These are phyloP conservation scores for Aspergillus bombycis DNA, from an alignment of 2,329 filamentous ascomycete genomes.

Conservation along the genomic window DNA sequence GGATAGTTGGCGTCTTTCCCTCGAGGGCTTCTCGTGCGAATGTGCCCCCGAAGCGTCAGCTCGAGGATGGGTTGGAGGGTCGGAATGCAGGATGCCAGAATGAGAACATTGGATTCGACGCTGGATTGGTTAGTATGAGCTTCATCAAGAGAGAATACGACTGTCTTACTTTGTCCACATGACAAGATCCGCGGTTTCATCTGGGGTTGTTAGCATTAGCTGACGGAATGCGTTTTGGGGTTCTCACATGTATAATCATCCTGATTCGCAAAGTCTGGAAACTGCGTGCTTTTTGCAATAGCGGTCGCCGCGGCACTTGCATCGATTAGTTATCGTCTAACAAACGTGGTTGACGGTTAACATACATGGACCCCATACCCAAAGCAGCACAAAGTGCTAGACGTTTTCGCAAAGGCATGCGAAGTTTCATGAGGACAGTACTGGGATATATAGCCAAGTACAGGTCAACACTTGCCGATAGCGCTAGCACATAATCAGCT, in stretches of 20 bases:
- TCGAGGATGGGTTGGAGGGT: slow-evolving; percentile 38
- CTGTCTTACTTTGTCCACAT: slow-evolving; percentile 50
- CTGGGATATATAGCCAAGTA: slow-evolving; percentile 38
- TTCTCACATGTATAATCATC: slow-evolving; percentile 34
- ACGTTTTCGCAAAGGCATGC: slow-evolving; percentile 36
- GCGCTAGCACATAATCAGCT: slow-evolving; percentile 17
- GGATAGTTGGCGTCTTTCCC: slow-evolving; percentile 15
- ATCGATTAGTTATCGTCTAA: neutral
- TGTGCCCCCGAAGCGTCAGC: slow-evolving; percentile 23
- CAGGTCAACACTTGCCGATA: slow-evolving; percentile 37
- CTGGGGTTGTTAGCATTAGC: slow-evolving; percentile 16
- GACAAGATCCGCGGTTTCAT: slow-evolving; percentile 47
- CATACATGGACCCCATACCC: slow-evolving; percentile 37
- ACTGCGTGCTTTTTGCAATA: slow-evolving; percentile 36
- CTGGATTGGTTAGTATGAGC: slow-evolving; percentile 12
- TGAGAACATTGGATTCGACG: slow-evolving; percentile 37
- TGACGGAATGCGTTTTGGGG: too few species aligned
- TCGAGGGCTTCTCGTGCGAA: slow-evolving; percentile 20
- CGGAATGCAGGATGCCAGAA: slow-evolving; percentile 42
- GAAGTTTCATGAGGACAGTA: slow-evolving; percentile 34
- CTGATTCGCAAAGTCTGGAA: slow-evolving; percentile 29
- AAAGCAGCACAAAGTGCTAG: slow-evolving; percentile 32
- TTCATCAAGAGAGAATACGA: too few species aligned
- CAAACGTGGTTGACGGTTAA: neutral
- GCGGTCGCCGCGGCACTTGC: slow-evolving; percentile 36